Percentiles rank a stretch among this genome's conserved stretches.
Evolutionary conservation across 805 yeast species (phyloP).

Genomic region (Maudiozyma pseudohumilis): DNA sequence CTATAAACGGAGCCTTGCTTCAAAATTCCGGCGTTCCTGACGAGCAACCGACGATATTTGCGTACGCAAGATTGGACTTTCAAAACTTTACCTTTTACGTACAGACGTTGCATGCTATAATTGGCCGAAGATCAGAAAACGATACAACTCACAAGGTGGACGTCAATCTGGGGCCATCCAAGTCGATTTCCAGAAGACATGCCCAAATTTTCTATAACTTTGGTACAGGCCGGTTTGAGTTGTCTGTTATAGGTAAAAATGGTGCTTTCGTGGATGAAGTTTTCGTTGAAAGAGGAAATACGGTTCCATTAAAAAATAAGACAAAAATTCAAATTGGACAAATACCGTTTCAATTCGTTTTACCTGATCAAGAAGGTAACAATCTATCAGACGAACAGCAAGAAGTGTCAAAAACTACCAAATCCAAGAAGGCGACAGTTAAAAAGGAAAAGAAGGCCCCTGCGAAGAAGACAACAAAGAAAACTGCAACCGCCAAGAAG

Average conservation of each 20-base stretch:
- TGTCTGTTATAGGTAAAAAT: conserved; percentile 85
- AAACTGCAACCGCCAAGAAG: conserved; percentile 5
- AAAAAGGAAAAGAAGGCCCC: conserved; percentile 8
- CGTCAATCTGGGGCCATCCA: conserved; percentile 84
- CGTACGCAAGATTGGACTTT: conserved; percentile 72
- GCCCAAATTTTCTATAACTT: conserved; percentile 95
- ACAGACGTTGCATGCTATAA: conserved; percentile 85
- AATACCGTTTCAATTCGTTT: conserved; percentile 74
- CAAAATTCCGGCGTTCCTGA: conserved; percentile 8
- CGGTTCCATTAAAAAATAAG: conserved; percentile 76
- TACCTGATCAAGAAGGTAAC: conserved; percentile 54
- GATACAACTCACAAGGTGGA: conserved; percentile 67
- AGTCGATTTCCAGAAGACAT: conserved; percentile 88
- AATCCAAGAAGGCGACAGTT: conserved; percentile 4
- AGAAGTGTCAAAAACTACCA: conserved; percentile 2
- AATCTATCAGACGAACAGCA: conserved; percentile 24
- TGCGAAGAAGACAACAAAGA: conserved; percentile 3
- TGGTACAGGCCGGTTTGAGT: conserved; percentile 89
- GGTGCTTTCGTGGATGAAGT: conserved; percentile 94
- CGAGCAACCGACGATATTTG: conserved; percentile 35
- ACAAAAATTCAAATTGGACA: conserved; percentile 89
- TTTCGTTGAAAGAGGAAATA: conserved; percentile 83
- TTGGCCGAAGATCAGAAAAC: conserved; percentile 82
- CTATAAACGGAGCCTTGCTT: conserved; percentile 1
- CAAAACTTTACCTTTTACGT: conserved; percentile 90